phyloP scores from a whole-genome alignment of 1,284 basidiomycete genomes.

The Moesziomyces parantarcticus region DNA sequence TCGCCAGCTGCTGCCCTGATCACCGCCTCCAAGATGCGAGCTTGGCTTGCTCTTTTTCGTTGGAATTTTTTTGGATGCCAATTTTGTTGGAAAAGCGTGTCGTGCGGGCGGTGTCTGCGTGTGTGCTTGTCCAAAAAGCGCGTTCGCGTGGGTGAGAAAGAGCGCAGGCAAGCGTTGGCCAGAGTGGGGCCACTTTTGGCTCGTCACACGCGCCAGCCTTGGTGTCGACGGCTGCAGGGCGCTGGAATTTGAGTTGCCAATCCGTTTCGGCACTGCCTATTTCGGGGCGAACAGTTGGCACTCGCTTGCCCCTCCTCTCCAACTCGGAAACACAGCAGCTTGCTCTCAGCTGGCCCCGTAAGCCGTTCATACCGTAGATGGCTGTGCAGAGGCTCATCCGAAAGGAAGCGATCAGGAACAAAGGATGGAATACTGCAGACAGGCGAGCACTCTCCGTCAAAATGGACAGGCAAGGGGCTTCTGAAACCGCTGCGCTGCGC shows the following conservation, averaged over 20 bases:
- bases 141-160: not conserved
- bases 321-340: too few species aligned
- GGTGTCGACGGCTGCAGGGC: too few species aligned
- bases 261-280: not conserved
- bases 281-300: not conserved
- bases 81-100: too few species aligned
- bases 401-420: not conserved
- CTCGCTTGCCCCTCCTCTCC: not conserved
- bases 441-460: not conserved
- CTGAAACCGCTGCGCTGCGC: slow-evolving; percentile 14
- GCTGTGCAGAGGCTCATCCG: not conserved
- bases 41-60: not conserved
- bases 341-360: too few species aligned
- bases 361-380: too few species aligned
- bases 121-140: not conserved
- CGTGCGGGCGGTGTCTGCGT: too few species aligned
- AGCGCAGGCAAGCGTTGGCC: too few species aligned
- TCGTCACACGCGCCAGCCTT: too few species aligned
- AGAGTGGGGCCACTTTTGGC: slow-evolving; percentile 12
- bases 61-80: too few species aligned
- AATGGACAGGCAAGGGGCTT: slow-evolving; percentile 6
- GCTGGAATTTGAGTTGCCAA: too few species aligned
- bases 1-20: not conserved
- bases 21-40: not conserved
- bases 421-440: too few species aligned